These are phyloP conservation scores for Chrysoporthe puriensis DNA, from an alignment of 2,329 filamentous ascomycete genomes.

Conservation along the genomic window DNA sequence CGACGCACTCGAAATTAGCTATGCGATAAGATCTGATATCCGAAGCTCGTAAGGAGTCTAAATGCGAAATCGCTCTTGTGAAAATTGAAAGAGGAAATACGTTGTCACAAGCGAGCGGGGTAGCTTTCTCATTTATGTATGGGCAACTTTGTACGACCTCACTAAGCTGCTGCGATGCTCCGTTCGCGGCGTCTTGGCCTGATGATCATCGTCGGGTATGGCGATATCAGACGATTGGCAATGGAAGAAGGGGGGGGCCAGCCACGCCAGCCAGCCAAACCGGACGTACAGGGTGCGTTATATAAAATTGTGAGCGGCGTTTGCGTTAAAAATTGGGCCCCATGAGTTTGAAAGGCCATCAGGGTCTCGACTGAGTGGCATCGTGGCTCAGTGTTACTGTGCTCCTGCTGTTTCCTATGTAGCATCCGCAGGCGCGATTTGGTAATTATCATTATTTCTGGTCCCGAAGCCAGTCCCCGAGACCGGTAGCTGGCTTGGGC, in stretches of 20 bases:
- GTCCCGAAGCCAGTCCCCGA: neutral
- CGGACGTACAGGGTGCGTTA: neutral
- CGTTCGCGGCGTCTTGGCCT: constrained; percentile 4
- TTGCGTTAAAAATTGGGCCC: too few relatives aligned
- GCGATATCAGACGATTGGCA: neutral
- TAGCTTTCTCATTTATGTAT: neutral
- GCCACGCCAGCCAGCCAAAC: too few relatives aligned
- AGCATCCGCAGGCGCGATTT: neutral
- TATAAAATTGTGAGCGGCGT: neutral
- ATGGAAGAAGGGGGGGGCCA: neutral
- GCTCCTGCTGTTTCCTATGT: too few relatives aligned
- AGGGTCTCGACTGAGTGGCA: too few relatives aligned
- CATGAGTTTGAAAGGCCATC: too few relatives aligned
- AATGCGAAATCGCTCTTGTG: neutral
- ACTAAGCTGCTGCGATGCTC: neutral
- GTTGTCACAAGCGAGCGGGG: neutral
- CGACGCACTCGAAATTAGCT: neutral
- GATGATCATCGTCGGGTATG: constrained; percentile 2
- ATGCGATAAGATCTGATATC: neutral
- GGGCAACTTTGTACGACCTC: neutral
- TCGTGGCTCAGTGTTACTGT: too few relatives aligned
- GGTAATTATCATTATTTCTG: neutral
- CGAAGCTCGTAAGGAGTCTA: neutral
- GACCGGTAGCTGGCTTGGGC: neutral
- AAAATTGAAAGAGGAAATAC: neutral